Base-by-base conservation (phyloP, 2,329 filamentous ascomycete species). In the Talaromyces sp. region DNA sequence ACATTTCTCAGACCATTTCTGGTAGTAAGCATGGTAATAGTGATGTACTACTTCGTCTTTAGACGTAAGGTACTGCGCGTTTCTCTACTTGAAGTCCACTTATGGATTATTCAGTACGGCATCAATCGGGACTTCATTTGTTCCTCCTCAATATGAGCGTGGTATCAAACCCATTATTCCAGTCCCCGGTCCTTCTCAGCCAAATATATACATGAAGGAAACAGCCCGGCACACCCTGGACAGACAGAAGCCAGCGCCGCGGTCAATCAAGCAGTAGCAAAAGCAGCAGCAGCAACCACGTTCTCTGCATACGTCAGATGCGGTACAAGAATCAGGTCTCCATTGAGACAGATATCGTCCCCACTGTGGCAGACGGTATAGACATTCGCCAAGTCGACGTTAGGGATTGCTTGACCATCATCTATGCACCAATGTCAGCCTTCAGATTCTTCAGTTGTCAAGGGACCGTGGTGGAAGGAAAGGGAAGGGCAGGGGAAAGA, bases 301-400 rank as follows among this genome's bases (percentile, higher is more conserved):
- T 68, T 61, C 50, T 65, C 42, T 0, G 66, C 67, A 65, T 68
- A 68, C 2, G 64, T 68, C 56, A 68, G 25, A 64, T 68, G 67
- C 14, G 63, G 18, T 35, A 65, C 61, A 11, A 65, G 61, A 31
- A 68, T 66, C 2, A 68, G 11, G 21, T 66, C 65, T 23, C 67
- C 67, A 31, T 68, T 61, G 5, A 65, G 56, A 31, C 67, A 68
- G 31, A 68, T 68, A 33, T 68, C 61, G 52, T 68, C 67, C 11
- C 42, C 57, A 6, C 35, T 23, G 33, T 68, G 61, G 39, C 67
- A 68, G 12, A 60, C 64, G 14, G 67, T 67, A 37, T 63, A 61
- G 0, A 68, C 67, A 14, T 64, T 67, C 8, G 66, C 58, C 23
- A 62, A 4, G 56, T 63, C 46, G 42, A 68, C 63, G 37, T 62